Base-by-base conservation (phyloP, 192 early-diverging fungal species). In the Backusella sp. region DNA sequence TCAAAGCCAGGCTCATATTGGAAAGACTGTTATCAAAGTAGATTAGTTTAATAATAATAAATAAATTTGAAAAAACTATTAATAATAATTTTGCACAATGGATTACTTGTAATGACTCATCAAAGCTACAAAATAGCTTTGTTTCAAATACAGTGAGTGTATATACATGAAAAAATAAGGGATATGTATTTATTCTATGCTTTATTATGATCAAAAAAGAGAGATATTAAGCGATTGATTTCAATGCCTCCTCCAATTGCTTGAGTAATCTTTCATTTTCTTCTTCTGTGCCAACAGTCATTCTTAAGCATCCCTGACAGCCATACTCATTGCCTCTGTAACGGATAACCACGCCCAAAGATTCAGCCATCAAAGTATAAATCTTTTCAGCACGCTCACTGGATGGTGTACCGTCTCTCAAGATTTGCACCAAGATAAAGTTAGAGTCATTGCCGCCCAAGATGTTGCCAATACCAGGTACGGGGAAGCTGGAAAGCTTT, bases 261-360 rank as follows among this genome's bases (percentile, higher is more conserved):
- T 78, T 77, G 42, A 96, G 80, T 69, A 98, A 84, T 3, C 76
- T 73, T 44, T 80, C 76, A 82, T 96, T 98, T 75, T 99, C 97
- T 46, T 93, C 90, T 4, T 83, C 79, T 0, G 93, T 98, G 21
- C 98, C 97, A 34, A 99, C 91, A 3, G 96, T 99, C 72, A 99
- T 92, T 78, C 98, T 88, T 79, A 99, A 76, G 80, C 97, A 98
- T 1, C 95, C 98, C 65, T 89, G 86, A 77, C 97, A 99, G 12
- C 98, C 98, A 72, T 88, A 77, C 81, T 99, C 98, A 23, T 82
- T 89, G 30, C 98, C 98, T 75, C 98, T 86, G 86, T 92, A 99
- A 35, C 98, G 87, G 19, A 99, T 97, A 0, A 99, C 98, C 6
- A 99, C 90, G n/a, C 92, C 91, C 65, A 89, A 76, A 37, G 84